Evolutionary conservation across 2,329 filamentous ascomycete genomes (phyloP), one percentile per base, ranked within the genome.

Genomic region (Celoporthe dispersa): DNA sequence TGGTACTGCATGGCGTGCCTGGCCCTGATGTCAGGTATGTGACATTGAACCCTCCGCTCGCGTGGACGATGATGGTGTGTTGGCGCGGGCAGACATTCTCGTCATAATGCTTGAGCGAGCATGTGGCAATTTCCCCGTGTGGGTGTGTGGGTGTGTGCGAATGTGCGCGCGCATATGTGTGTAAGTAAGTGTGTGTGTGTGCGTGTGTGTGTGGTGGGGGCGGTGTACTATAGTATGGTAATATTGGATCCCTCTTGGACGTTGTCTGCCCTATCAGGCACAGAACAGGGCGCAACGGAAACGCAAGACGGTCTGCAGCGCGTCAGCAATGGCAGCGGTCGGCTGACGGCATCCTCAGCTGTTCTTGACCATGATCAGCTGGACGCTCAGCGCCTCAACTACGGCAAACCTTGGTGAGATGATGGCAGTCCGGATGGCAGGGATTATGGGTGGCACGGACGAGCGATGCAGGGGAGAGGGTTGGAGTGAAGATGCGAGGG

Each of bases 281-380:
- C 48, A 33, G 19, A 35, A 64, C 7, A 51, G 35, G 7, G 28
- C 33, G 7, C 57, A 25, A 57, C 28, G 19, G 31, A 60, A 22
- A n/a, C 1, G 33, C 57, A 66, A 31, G 28, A 31, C 33, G 35
- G 25, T 25, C 39, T 69, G 70, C 70, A 69, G 55, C 35, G 51
- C 25, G 69, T 71, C 63, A 71, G 69, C 67, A 69, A 19, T 51
- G 63, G 48, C 28, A 60, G 57, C 7, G 66, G 57, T 57, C 67
- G 65, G 63, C 69, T 71, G 67, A 71, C 68, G 57, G 57, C 33
- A 55, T 68, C 33, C 64, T 55, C 48, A 62, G 62, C 53, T 57
- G 25, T 65, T 51, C 57, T 51, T 65, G 55, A 55, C 44, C n/a
- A 67, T 63, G 48, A 59, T 60, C 57, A 60, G 57, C 57, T 60